Base-by-base conservation (phyloP, 345 rosid species). In the Lepidium didymum region DNA sequence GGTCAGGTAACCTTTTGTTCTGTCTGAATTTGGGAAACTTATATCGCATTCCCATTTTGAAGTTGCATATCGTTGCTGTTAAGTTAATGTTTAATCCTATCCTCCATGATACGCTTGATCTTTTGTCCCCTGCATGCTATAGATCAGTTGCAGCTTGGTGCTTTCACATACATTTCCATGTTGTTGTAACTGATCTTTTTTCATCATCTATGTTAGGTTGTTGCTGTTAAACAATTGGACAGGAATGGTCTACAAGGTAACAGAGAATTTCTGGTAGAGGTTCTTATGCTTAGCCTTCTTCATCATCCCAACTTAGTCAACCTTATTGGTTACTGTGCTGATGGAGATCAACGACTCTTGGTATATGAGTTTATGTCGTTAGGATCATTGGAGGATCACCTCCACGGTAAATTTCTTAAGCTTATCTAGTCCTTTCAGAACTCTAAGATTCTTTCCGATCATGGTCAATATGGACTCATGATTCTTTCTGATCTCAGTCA, bases 311-410 rank as follows among this genome's bases (percentile, higher is more conserved):
- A 95, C 83, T 89, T 95, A 18, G 97, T 95, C 81, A 95, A 77
- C 77, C 83, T 95, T 54, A 95, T 91, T 50, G 99, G 99, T 67
- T 91, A 95, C 75, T 95, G 99, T 75, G 99, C 99, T 62, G 99
- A 95, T 80, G 99, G 97, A 51, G 97, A 95, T 61, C 99, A 95
- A 56, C 91, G 99, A 41, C 97, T 95, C 67, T 94, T 95, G 69
- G 97, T 95, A 49, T 95, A 95, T 52, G 99, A 95, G 74, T 95
- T 89, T 76, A 91, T 95, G 99, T 83, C 96, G 8, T 70, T 91
- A 76, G 99, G 99, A 55, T 95, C 99, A 64, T 62, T 95, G 75
- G 99, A 95, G 81, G 97, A 95, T 83, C 99, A 95, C 69, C 97
- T 95, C 71, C 99, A 85, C 14, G 97, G 97, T 95, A 91, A 73